Evolutionary conservation across 257 asterid species (phyloP).

Genomic region (Cynanchum wilfordii): DNA sequence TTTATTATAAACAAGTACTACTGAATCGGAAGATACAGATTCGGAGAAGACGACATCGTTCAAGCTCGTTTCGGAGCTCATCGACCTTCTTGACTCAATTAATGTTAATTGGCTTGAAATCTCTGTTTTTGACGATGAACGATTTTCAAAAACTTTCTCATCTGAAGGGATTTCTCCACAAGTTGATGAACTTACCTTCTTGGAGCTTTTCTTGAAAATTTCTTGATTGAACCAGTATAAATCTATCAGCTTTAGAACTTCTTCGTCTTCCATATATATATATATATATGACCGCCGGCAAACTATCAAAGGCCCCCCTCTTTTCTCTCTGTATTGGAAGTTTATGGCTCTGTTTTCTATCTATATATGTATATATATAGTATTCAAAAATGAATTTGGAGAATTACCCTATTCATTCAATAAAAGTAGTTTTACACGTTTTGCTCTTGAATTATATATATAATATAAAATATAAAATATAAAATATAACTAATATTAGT

Average conservation of each 20-base stretch:
- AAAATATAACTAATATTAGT: no score
- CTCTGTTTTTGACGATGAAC: conserved; percentile 11
- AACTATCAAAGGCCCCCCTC: not conserved
- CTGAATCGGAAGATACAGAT: conserved; percentile 33
- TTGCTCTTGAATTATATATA: not conserved
- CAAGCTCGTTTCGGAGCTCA: conserved; percentile 18
- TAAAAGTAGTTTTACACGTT: conserved; percentile 21
- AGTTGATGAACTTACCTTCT: conserved; percentile 4
- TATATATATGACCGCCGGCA: conserved; percentile 5
- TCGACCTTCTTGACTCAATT: conserved; percentile 15
- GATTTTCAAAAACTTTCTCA: conserved; percentile 10
- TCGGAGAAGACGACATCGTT: conserved; percentile 4
- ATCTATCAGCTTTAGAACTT: conserved; percentile 37
- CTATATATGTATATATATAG: not conserved
- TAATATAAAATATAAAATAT: no score
- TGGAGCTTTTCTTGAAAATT: conserved; percentile 20
- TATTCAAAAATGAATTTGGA: not conserved
- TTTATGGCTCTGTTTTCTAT: not conserved
- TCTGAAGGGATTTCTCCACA: not conserved
- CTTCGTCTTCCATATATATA: conserved; percentile 37
- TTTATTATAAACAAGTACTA: conserved; percentile 7
- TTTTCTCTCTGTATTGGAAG: not conserved
- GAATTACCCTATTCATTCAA: conserved; percentile 10
- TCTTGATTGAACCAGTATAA: conserved; percentile 36
- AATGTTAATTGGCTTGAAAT: conserved; percentile 18